Evolutionary conservation across 805 yeast species (phyloP).

Genomic region (Kodamaea neixiangensis): DNA sequence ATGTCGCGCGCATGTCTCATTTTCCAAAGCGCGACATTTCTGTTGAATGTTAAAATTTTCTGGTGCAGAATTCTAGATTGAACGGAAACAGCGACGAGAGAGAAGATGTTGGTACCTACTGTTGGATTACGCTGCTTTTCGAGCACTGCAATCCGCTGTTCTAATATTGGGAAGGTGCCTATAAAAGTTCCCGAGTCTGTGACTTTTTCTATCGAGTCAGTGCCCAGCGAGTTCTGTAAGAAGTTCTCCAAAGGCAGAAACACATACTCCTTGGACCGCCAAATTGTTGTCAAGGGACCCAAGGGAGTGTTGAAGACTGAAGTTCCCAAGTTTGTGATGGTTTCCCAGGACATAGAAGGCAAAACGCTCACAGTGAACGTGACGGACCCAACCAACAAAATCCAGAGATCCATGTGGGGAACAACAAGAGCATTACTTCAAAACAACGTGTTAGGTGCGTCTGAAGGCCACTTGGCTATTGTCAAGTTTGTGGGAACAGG

Average conservation of each 20-base stretch:
- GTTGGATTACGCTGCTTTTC: constrained; percentile 17
- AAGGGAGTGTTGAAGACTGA: constrained; percentile 64
- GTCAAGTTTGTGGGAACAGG: constrained; percentile 95
- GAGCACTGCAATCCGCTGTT: constrained; percentile 24
- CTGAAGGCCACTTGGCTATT: constrained; percentile 89
- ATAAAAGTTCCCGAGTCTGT: constrained; percentile 68
- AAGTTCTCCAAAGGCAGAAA: constrained; percentile 67
- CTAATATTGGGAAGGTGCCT: constrained; percentile 83
- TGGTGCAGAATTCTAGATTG: background rate
- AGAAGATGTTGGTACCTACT: background rate
- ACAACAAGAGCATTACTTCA: constrained; percentile 78
- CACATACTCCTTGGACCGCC: constrained; percentile 56
- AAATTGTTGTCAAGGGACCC: constrained; percentile 72
- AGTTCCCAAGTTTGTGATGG: constrained; percentile 69
- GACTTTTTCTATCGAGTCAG: constrained; percentile 44
- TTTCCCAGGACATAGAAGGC: constrained; percentile 33
- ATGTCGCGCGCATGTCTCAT: constrained; percentile 1
- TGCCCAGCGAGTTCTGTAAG: constrained; percentile 55
- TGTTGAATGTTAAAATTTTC: background rate
- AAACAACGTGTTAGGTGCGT: constrained; percentile 82
- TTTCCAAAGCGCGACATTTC: constrained; percentile 1
- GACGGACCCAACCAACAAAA: constrained; percentile 53
- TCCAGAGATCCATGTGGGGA: constrained; percentile 94
- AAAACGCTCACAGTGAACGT: constrained; percentile 56
- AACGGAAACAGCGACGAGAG: background rate